A percentile compares a stretch with the other conserved stretches of the same genome.
phyloP scores from a whole-genome alignment of 1,284 basidiomycete genomes.

The Leccinum solheimii region DNA sequence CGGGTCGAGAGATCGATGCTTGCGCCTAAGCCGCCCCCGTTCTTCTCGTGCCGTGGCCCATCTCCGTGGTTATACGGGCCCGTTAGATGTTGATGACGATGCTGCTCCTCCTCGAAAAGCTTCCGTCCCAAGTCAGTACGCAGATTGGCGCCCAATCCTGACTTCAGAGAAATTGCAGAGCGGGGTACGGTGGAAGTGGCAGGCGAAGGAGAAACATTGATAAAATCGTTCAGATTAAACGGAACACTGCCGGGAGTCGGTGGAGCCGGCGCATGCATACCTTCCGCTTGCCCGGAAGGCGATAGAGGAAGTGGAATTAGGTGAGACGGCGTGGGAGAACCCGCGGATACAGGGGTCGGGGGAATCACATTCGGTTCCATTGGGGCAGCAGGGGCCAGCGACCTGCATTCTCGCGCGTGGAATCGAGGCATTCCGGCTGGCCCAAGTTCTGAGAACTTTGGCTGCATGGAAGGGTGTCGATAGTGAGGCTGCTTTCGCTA shows the following conservation, averaged over 20 bases:
- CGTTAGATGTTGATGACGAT: constrained; percentile 32
- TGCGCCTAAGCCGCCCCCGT: constrained; percentile 27
- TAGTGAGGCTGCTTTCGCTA: constrained; percentile 29
- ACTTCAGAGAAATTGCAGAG: constrained; percentile 39
- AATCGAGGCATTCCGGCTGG: constrained; percentile 17
- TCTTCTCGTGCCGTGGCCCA: constrained; percentile 30
- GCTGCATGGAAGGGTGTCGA: constrained; percentile 29
- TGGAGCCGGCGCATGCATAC: constrained; percentile 33
- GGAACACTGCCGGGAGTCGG: constrained; percentile 41
- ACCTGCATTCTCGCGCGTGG: constrained; percentile 5
- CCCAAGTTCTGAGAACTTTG: constrained; percentile 26
- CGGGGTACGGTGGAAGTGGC: constrained; percentile 33
- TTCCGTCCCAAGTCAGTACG: constrained; percentile 64
- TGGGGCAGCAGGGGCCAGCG: constrained; percentile 29
- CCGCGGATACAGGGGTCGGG: constrained; percentile 38
- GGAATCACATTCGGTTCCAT: constrained; percentile 38
- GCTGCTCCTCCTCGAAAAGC: constrained; percentile 69
- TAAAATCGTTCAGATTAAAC: constrained; percentile 71
- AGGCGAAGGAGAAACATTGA: constrained; percentile 71
- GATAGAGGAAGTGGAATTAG: constrained; percentile 35
- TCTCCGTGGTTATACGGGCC: constrained; percentile 20
- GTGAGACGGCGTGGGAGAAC: constrained; percentile 27
- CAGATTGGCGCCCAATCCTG: constrained; percentile 45
- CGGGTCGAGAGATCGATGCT: constrained; percentile 31
- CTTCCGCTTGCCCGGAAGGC: constrained; percentile 25